Base-by-base conservation (phyloP, 2,329 filamentous ascomycete species). In the Alternaria hordeiaustralica region DNA sequence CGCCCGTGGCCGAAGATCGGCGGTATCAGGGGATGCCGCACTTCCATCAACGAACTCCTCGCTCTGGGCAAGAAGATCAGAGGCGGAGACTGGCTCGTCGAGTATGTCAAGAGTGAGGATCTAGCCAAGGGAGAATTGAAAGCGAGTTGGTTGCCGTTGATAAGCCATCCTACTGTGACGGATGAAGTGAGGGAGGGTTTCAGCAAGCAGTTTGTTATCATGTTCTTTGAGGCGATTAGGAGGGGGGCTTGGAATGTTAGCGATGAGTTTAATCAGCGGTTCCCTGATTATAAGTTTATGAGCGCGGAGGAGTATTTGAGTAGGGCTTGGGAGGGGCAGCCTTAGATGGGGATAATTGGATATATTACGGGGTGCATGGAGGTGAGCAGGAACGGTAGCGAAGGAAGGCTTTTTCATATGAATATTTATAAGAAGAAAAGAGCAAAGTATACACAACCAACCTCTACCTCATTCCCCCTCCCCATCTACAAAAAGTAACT, bases 91-190 rank as follows among this genome's bases (percentile, higher is more conserved):
- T 79, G 76, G 75, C 63, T 8, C 0, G 68, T 87, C 10, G 84
- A 87, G 5, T 79, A 79, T n/a, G 75, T 88, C 2, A 80, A 78
- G 36, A 56, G 79, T 1, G 78, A 82, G 54, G 86, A 88, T 68
- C 81, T 88, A 6, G 73, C 83, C 67, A 79, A 75, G 4, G 85
- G 84, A 0, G 68, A 66, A 28, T 43, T 80, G 55, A 75, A 79
- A 13, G 74, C 81, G 0, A 80, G 79, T 4, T 87, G 85, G 85
- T 60, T 74, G 20, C 71, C 83, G 26, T 20, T 65, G 66, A 68
- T 77, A 12, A 63, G 44, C 1, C 80, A 81, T 58, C 76, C 73
- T 15, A 69, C 75, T 3, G 71, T 86, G 28, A 68, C 78, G 1
- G 68, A 71, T 1, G 81, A 84, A 0, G 53, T 80, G 23, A 70